Evolutionary conservation across 257 asterid genomes (phyloP).

Genomic region (Solanum etuberosum): DNA sequence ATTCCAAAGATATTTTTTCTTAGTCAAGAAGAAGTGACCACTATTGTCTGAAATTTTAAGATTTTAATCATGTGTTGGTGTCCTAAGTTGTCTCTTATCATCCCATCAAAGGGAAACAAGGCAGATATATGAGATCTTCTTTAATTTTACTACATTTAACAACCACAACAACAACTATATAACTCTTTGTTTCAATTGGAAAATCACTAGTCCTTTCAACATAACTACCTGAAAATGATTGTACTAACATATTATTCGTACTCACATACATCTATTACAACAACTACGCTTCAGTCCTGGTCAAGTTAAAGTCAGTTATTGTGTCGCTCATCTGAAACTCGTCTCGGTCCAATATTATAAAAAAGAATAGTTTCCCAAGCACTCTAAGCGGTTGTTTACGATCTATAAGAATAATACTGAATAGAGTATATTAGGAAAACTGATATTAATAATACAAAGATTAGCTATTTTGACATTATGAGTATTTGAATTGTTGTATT

Average conservation of each 20-base stretch:
- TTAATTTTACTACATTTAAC: background rate
- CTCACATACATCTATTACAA: background rate
- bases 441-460: too few species aligned
- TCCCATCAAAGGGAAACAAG: background rate
- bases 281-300: background rate
- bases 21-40: background rate
- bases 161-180: background rate
- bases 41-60: background rate
- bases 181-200: background rate
- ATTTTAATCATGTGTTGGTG: background rate
- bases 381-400: background rate
- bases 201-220: background rate
- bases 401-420: too few species aligned
- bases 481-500: too few species aligned
- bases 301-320: background rate
- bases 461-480: background rate
- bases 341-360: background rate
- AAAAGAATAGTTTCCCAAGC: background rate
- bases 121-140: background rate
- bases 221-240: background rate
- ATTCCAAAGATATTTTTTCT: background rate
- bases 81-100: background rate
- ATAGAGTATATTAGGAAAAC: too few species aligned
- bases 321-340: background rate
- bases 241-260: background rate